Percentiles rank a stretch among this genome's conserved stretches.
Evolutionary conservation across 1,284 basidiomycete species (phyloP).

Genomic region (Tausonia pullulans): DNA sequence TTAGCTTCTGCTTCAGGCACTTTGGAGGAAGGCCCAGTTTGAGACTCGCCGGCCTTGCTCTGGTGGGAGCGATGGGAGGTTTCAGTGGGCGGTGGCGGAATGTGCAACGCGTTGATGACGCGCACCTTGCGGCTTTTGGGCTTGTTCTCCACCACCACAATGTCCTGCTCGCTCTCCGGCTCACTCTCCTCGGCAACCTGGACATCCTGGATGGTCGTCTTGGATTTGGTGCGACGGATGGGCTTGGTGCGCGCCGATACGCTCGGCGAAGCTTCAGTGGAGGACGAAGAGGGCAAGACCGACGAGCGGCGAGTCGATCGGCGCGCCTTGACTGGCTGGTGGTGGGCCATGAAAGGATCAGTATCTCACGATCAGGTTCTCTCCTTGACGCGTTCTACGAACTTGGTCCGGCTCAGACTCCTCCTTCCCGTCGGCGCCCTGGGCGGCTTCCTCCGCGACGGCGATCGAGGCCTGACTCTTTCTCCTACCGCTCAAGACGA

Average conservation of each 20-base stretch:
- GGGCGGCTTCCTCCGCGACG: background rate
- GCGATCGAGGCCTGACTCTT: too few species aligned
- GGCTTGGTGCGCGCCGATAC: background rate
- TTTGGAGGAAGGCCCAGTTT: background rate
- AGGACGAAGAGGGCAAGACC: background rate
- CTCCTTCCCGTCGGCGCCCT: background rate
- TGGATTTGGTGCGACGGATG: background rate
- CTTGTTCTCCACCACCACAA: background rate
- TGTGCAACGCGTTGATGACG: background rate
- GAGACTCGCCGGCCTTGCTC: background rate
- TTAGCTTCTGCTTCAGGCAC: background rate
- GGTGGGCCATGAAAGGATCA: background rate
- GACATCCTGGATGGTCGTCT: background rate
- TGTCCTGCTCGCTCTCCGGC: background rate
- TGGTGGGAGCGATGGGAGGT: background rate
- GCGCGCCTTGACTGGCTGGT: slow-evolving; percentile 2
- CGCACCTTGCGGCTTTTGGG: background rate
- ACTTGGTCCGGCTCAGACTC: background rate
- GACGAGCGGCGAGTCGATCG: slow-evolving; percentile 12
- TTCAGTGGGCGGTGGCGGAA: background rate
- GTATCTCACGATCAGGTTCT: too few species aligned
- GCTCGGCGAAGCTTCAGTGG: too few species aligned
- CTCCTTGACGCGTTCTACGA: background rate
- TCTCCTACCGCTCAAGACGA: background rate
- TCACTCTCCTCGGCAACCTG: slow-evolving; percentile 11